These are phyloP conservation scores for Phytophthora tubulina DNA, from an alignment of 352 stramenopile genomes.

Conservation along the genomic window DNA sequence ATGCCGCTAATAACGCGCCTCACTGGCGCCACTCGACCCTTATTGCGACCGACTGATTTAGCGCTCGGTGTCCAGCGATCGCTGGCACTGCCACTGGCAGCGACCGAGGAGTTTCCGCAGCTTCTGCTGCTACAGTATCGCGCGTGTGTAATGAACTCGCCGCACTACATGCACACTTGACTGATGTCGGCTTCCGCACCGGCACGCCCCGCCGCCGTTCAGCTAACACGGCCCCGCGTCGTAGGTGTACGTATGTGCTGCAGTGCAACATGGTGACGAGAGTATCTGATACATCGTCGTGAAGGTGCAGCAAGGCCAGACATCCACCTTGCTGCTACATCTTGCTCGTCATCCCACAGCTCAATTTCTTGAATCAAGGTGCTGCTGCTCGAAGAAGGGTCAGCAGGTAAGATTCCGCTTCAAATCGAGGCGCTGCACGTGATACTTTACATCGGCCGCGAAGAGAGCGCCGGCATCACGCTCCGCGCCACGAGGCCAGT, in stretches of 20 bases:
- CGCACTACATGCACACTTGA: neutral
- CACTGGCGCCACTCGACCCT: neutral
- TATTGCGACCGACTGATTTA: slow-evolving; percentile 1
- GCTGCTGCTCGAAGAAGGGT: neutral
- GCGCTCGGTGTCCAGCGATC: neutral
- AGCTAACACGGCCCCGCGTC: neutral
- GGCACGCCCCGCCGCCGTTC: neutral
- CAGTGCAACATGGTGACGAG: slow-evolving; percentile 23
- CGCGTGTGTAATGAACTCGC: slow-evolving; percentile 5
- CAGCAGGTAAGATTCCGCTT: slow-evolving; percentile 11
- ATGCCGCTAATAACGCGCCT: slow-evolving; percentile 12
- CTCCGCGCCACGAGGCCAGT: slow-evolving; percentile 14
- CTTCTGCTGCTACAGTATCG: too few relatives aligned
- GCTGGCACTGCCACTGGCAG: neutral
- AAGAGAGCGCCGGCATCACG: neutral
- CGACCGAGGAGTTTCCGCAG: too few relatives aligned
- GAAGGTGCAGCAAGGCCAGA: slow-evolving; percentile 4
- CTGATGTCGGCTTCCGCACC: neutral
- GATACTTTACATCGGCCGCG: slow-evolving; percentile 1
- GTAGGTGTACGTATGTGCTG: neutral
- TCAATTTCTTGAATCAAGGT: slow-evolving; percentile 29
- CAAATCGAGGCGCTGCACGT: slow-evolving; percentile 2
- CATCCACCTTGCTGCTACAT: slow-evolving; percentile 24
- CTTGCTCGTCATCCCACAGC: slow-evolving; percentile 10
- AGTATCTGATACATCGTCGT: slow-evolving; percentile 35